Base-by-base conservation (phyloP, 345 rosid species). In the Trapa incisa region DNA sequence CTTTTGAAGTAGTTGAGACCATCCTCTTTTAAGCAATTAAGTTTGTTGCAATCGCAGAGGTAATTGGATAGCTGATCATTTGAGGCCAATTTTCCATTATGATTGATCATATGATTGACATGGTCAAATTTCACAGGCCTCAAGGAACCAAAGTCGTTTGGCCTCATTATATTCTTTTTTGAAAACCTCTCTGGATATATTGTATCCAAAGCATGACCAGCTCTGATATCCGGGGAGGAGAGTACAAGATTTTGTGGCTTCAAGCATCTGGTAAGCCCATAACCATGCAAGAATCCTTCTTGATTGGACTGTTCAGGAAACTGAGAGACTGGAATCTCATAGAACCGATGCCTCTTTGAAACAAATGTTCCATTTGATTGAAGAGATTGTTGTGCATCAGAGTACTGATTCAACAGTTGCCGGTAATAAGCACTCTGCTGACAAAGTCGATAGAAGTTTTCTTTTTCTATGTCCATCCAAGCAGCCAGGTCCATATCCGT, bases 111-210 rank as follows among this genome's bases (percentile, higher is more conserved):
- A 47, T 79, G 86, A 61, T 80, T 73, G 73, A 81, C 87, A 58
- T 70, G 75, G 65, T 74, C 82, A 43, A 80, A 80, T 67, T 80
- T 90, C 37, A 82, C 70, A 62, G 83, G 72, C 73, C 84, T 83
- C 35, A 77, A 71, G 0, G 79, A 75, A 82, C 76, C 80, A 70
- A 72, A 22, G 43, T 86, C 89, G 4, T 82, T 85, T 7, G 89
- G 76, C 80, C 92, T 84, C 74, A 84, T 81, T 35, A 84, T 68
- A 72, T 83, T 82, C 81, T 84, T 89, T 74, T 86, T 88, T 8
- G 89, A 84, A 73, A 78, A 82, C 60, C 52, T 72, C 67, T 74
- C 79, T 64, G 69, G 84, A 60, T 80, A 82, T n/a, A 71, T 66
- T 63, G 74, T 82, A 58, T 82, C 82, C 54, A 72, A 41, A 71